phyloP scores from a whole-genome alignment of 2,329 filamentous ascomycete species.

The Pyrenophora graminea region DNA sequence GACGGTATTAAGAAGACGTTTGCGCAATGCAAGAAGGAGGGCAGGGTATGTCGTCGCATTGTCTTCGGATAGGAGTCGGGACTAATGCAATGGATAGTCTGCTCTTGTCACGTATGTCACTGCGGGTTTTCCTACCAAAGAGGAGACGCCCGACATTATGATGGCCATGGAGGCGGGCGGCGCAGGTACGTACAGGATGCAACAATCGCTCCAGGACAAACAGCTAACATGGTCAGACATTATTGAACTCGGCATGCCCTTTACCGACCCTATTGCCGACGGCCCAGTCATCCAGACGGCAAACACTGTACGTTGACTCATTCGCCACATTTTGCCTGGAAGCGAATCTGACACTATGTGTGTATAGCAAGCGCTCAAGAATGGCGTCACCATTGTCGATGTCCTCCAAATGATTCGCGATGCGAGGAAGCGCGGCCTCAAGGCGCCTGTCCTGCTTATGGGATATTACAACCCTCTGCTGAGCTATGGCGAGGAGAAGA shows the following conservation, averaged over 20 bases:
- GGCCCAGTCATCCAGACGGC: constrained; percentile 95
- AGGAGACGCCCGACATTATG: constrained; percentile 81
- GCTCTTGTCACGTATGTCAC: constrained; percentile 97
- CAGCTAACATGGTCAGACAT: constrained; percentile 64
- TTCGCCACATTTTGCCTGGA: constrained; percentile 20
- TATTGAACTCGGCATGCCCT: constrained; percentile 93
- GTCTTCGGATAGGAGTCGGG: not conserved
- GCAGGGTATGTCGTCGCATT: constrained; percentile 41
- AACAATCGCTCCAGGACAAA: not conserved
- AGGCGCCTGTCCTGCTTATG: constrained; percentile 88
- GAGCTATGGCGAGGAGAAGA: constrained; percentile 88
- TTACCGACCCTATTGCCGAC: constrained; percentile 97
- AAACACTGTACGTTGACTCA: constrained; percentile 69
- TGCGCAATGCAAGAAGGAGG: constrained; percentile 56
- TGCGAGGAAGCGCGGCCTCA: constrained; percentile 76
- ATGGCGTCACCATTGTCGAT: constrained; percentile 81
- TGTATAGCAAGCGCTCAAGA: constrained; percentile 70
- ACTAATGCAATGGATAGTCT: constrained; percentile 55
- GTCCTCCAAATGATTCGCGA: constrained; percentile 83
- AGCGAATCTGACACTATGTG: constrained; percentile 18
- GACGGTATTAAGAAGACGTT: constrained; percentile 56
- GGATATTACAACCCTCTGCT: constrained; percentile 98
- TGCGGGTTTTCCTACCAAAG: constrained; percentile 83
- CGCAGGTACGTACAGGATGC: constrained; percentile 64
- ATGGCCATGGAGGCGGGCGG: constrained; percentile 91